A percentile compares a stretch with the other conserved stretches of the same genome.
phyloP scores from a whole-genome alignment of 164 flowering plant genomes.

The Macadamia integrifolia region DNA sequence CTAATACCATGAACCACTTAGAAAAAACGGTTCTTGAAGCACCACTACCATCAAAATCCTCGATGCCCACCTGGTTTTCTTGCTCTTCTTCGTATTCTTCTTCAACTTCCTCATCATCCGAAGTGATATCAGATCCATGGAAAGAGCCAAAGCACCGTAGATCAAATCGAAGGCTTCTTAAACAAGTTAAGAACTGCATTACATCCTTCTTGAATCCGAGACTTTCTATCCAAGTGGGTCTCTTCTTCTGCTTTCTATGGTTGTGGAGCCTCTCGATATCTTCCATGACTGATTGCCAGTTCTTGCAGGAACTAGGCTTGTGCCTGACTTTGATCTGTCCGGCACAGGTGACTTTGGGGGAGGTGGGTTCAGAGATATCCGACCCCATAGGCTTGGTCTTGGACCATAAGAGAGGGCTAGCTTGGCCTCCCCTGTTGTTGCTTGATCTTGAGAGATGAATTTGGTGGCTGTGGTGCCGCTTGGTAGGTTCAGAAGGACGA shows the following conservation, averaged over 20 bases:
- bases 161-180: conserved; percentile 54
- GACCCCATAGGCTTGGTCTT: conserved; percentile 39
- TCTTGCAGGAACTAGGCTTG: conserved; percentile 52
- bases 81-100: conserved; percentile 35
- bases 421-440: conserved; percentile 24
- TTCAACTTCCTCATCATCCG: conserved; percentile 47
- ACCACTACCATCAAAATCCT: conserved; percentile 17
- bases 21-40: conserved; percentile 54
- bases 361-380: conserved; percentile 66
- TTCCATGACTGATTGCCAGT: conserved; percentile 93
- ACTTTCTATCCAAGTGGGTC: conserved; percentile 46
- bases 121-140: conserved; percentile 30
- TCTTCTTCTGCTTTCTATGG: conserved; percentile 31
- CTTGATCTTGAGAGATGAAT: conserved; percentile 17
- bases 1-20: conserved; percentile 85
- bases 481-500: conserved; percentile 35
- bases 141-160: conserved; percentile 73
- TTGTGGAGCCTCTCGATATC: conserved; percentile 80
- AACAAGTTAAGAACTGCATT: conserved; percentile 67
- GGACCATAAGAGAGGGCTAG: conserved; percentile 58
- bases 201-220: conserved; percentile 77
- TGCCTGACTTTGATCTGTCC: conserved; percentile 81
- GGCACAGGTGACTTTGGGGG: conserved; percentile 92
- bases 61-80: conserved; percentile 20
- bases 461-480: conserved; percentile 29